Evolutionary conservation across 2,329 filamentous ascomycete species (phyloP).

Genomic region (Ophiostoma sp.): DNA sequence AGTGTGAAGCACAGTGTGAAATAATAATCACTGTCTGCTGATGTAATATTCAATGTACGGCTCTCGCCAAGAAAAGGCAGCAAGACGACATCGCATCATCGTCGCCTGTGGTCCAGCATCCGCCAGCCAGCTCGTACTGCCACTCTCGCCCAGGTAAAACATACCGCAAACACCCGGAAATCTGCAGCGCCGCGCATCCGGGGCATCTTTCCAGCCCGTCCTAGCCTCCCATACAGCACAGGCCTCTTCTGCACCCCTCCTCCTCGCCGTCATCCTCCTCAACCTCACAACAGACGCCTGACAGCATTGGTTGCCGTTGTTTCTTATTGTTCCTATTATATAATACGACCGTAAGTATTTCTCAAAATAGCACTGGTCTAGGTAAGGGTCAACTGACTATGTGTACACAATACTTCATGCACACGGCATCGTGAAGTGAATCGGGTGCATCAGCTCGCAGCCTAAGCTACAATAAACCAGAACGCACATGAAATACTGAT

Average conservation of each 20-base stretch:
- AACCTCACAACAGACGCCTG: neutral
- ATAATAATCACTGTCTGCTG: neutral
- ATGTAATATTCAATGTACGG: neutral
- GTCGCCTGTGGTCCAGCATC: neutral
- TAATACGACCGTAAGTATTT: too few species aligned
- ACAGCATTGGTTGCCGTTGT: neutral
- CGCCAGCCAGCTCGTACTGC: neutral
- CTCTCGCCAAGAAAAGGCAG: neutral
- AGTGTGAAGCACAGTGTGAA: neutral
- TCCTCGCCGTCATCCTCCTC: neutral
- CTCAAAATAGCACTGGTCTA: too few species aligned
- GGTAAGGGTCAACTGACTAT: too few species aligned
- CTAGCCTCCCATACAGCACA: neutral
- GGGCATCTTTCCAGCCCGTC: neutral
- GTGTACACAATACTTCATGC: neutral
- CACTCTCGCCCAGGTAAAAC: neutral
- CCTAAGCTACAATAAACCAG: neutral
- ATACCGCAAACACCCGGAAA: neutral
- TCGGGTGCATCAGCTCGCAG: neutral
- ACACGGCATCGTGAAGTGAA: neutral
- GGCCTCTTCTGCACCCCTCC: neutral
- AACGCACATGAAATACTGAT: neutral
- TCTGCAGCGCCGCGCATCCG: neutral
- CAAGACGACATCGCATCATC: constrained; percentile 12
- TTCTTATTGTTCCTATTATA: too few species aligned